These are phyloP conservation scores for Massarina eburnea DNA, from an alignment of 2,329 filamentous ascomycete species.

Conservation along the genomic window DNA sequence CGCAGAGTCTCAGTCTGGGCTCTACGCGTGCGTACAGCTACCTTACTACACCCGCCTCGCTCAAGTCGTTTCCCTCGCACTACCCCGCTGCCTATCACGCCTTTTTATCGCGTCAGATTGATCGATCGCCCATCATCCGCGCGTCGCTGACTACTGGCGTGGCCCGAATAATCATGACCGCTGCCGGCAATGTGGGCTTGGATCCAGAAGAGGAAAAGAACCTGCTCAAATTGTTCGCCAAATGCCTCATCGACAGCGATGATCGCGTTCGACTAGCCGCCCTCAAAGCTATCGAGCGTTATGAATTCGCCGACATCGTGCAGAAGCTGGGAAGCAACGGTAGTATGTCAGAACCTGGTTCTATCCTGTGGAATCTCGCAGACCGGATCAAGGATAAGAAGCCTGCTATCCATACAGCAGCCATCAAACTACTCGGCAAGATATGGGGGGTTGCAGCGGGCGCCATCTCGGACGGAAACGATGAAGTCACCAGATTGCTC, in stretches of 20 bases:
- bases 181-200: constrained; percentile 84
- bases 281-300: constrained; percentile 79
- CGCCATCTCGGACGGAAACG: constrained; percentile 81
- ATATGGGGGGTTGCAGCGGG: constrained; percentile 94
- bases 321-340: constrained; percentile 78
- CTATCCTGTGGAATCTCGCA: constrained; percentile 77
- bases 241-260: constrained; percentile 83
- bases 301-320: constrained; percentile 78
- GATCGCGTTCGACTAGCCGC: constrained; percentile 89
- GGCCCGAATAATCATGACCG: constrained; percentile 86
- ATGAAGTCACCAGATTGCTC: constrained; percentile 72
- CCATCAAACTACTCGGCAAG: constrained; percentile 79
- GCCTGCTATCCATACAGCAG: constrained; percentile 77
- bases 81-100: constrained; percentile 78
- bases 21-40: constrained; percentile 53
- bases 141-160: constrained; percentile 83
- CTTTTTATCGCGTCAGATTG: constrained; percentile 81
- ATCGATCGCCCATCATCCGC: constrained; percentile 81
- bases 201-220: constrained; percentile 78
- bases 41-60: constrained; percentile 79
- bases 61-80: constrained; percentile 84
- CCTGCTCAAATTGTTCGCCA: constrained; percentile 72
- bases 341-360: constrained; percentile 72
- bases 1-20: constrained; percentile 57
- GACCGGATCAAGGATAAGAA: constrained; percentile 88